Evolutionary conservation across 306 rosid genomes (phyloP).

Genomic region (Cicer cuneatum): DNA sequence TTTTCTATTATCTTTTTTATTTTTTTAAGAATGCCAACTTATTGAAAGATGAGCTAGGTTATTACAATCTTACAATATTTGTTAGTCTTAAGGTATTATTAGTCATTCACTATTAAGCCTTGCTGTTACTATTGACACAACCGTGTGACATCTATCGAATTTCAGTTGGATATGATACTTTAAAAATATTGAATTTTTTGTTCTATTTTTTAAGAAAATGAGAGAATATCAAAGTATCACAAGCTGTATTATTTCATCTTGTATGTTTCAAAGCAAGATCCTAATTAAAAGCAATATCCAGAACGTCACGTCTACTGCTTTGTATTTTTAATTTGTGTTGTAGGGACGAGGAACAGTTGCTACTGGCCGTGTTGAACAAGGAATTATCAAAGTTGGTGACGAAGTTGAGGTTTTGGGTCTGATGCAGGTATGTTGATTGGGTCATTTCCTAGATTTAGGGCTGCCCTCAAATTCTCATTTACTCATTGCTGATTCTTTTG

Average conservation of each 20-base stretch:
- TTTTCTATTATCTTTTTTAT: not conserved
- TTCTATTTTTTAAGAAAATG: not conserved
- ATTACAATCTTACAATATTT: conserved; percentile 15
- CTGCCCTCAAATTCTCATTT: conserved; percentile 11
- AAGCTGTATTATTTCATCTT: conserved; percentile 33
- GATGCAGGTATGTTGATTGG: conserved; percentile 63
- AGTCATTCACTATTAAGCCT: not conserved
- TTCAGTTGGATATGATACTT: conserved; percentile 3
- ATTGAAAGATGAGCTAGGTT: conserved; percentile 15
- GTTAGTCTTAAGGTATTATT: not conserved
- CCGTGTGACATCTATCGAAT: not conserved
- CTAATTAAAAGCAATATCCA: conserved; percentile 4
- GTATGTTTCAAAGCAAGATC: conserved; percentile 1
- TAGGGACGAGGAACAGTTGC: conserved; percentile 99
- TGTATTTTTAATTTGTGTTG: conserved; percentile 41
- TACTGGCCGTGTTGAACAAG: conserved; percentile 98
- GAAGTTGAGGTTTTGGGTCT: conserved; percentile 96
- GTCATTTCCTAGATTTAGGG: conserved; percentile 31
- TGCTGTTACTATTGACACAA: not conserved
- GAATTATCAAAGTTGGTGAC: conserved; percentile 87
- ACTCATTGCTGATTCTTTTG: conserved; percentile 5
- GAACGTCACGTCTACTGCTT: conserved; percentile 28
- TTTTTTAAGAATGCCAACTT: conserved; percentile 11
- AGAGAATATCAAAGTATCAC: not conserved
- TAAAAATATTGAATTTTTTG: not conserved